phyloP scores from a whole-genome alignment of 1,139 yeast species.

The Yamadazyma taylorii region DNA sequence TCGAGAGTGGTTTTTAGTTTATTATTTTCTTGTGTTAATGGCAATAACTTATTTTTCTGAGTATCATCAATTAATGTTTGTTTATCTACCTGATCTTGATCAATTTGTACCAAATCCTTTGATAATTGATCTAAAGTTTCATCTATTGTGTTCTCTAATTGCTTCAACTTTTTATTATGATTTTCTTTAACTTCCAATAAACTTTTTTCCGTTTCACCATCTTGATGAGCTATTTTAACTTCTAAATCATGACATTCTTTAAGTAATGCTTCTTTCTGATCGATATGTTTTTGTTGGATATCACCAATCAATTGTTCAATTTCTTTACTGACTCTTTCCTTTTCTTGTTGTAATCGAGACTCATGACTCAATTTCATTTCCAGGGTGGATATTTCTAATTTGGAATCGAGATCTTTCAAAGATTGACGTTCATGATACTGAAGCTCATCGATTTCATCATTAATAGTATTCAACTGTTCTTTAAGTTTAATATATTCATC shows the following conservation, averaged over 20 bases:
- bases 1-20: slow-evolving; percentile 9
- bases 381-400: slow-evolving; percentile 33
- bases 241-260: slow-evolving; percentile 8
- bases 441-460: slow-evolving; percentile 32
- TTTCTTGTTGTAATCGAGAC: slow-evolving; percentile 33
- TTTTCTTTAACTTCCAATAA: slow-evolving; percentile 25
- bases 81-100: slow-evolving; percentile 7
- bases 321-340: slow-evolving; percentile 32
- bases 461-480: slow-evolving; percentile 18
- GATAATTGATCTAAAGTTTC: slow-evolving; percentile 19
- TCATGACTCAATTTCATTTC: slow-evolving; percentile 36
- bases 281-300: slow-evolving; percentile 10
- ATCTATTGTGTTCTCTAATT: slow-evolving; percentile 22
- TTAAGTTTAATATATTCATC: slow-evolving; percentile 28
- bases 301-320: slow-evolving; percentile 33
- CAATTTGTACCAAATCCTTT: slow-evolving; percentile 16
- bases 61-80: slow-evolving; percentile 5
- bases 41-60: slow-evolving; percentile 2
- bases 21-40: slow-evolving; percentile 7
- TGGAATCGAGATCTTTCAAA: slow-evolving; percentile 29
- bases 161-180: slow-evolving; percentile 21
- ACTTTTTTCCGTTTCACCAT: slow-evolving; percentile 19
- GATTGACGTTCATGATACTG: slow-evolving; percentile 27
- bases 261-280: slow-evolving; percentile 6
- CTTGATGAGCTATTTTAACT: slow-evolving; percentile 2